These are phyloP conservation scores for Paraconiothyrium brasiliense DNA, from an alignment of 2,329 filamentous ascomycete species.

Conservation along the genomic window DNA sequence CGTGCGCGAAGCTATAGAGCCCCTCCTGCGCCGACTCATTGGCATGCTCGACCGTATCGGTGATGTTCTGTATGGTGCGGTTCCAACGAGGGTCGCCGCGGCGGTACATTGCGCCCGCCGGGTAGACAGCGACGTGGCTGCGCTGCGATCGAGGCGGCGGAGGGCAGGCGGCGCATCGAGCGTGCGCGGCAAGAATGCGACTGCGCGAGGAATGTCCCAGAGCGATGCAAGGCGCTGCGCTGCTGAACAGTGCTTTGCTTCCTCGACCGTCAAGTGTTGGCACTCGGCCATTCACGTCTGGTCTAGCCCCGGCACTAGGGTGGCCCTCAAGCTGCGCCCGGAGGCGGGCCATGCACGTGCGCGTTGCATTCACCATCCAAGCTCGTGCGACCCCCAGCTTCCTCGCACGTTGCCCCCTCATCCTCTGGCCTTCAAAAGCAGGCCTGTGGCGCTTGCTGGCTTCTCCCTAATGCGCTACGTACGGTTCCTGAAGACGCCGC, in stretches of 20 bases:
- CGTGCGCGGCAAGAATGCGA: constrained; percentile 14
- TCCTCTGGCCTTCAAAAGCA: too few relatives aligned
- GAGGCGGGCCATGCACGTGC: constrained; percentile 16
- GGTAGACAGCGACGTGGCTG: constrained; percentile 23
- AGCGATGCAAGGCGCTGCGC: constrained; percentile 16
- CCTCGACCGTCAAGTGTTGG: background rate
- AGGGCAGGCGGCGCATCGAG: constrained; percentile 38
- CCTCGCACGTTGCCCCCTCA: background rate
- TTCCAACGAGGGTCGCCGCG: constrained; percentile 84
- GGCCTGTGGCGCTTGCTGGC: background rate
- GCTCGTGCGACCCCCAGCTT: background rate
- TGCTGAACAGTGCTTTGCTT: constrained; percentile 8
- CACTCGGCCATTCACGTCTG: constrained; percentile 11
- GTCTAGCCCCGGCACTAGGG: background rate
- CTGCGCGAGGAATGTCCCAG: constrained; percentile 16
- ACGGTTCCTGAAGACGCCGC: constrained; percentile 73
- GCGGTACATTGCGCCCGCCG: constrained; percentile 62
- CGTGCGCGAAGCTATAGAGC: constrained; percentile 87
- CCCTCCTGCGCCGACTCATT: constrained; percentile 92
- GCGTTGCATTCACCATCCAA: constrained; percentile 17
- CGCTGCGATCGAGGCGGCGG: constrained; percentile 9
- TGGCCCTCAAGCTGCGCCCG: too few relatives aligned
- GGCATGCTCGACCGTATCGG: constrained; percentile 87
- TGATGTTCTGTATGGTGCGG: constrained; percentile 92
- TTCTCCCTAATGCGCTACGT: constrained; percentile 61